Evolutionary conservation across 345 rosid species (phyloP), one percentile per base, ranked within the genome.

Genomic region (Eucalyptus sp.): DNA sequence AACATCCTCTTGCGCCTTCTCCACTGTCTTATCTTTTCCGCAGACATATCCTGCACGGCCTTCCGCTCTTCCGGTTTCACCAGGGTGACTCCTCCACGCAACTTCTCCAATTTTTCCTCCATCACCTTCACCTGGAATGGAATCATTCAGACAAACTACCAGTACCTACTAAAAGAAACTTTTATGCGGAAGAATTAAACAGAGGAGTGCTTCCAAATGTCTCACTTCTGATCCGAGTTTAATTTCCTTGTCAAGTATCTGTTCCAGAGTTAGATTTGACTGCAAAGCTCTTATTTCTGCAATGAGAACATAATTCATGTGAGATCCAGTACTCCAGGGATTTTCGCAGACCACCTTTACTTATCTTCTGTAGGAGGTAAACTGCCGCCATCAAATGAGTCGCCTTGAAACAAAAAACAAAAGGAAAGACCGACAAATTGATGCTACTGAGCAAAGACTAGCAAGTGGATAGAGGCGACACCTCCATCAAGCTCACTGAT

Each of bases 1-100:
- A 97, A 96, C 96, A 97, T 98, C 92, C 99, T 95, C 91, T 95
- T 98, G 86, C 99, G 98, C 92, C 90, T 96, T 91, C 98, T 92
- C 99, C 99, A 98, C 62, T 96, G 99, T 56, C 90, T 96, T 29
- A 96, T 85, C 89, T 94, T 96, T 79, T 94, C 97, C 2, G 94
- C 89, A 90, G 89, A 97, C 91, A 93, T 90, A 10, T 93, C 94
- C 86, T 95, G 94, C 80, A 97, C 92, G 31, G 93, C 94, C 89
- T 93, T 94, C 88, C 94, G 92, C 87, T 96, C 99, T 91, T 98
- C 99, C 79, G 99, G 98, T 89, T 89, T 96, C 90, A 98, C 98
- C 91, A 96, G 62, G 80, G 96, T 93, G 43, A 96, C 94, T 76
- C 99, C 99, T 89, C 91, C 92, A 4, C 95, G 96, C 88, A 97